Base-by-base conservation (phyloP, 192 early-diverging fungal genomes). In the Mortierella antarctica region DNA sequence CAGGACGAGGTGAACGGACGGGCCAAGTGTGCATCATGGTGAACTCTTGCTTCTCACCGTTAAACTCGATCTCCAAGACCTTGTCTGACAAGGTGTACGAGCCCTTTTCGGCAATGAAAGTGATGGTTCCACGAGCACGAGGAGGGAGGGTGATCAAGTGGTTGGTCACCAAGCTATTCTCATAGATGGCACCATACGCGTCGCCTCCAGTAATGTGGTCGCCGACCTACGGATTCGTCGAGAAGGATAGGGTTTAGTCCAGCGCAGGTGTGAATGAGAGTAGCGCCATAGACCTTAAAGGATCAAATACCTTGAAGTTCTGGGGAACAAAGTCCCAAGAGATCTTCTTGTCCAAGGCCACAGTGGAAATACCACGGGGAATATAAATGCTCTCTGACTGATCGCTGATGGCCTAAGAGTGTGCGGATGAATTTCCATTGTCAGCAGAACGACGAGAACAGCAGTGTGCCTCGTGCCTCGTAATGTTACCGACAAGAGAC, bases 11-110 rank as follows among this genome's bases (percentile, higher is more conserved):
- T 47, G 96, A 89, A 79, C 98, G 94, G 41, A 99, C 97, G 13
- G 98, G 97, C 98, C 98, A 99, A 51, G 91, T 83, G 78, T 99
- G 98, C 88, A 97, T 90, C 97, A 99, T 96, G 40, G 97, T 98
- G 89, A 93, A 91, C 79, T 95, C 87, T 39, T 91, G 87, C 73
- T 88, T 95, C 83, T 96, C 88, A n/a, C 96, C 98, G 78, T 96
- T 96, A 82, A 99, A 99, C 82, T 99, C 98, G 48, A 93, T 94
- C 86, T 98, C 97, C 21, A 99, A 84, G 12, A 99, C 92, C 57
- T 91, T 89, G 71, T 99, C 95, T 71, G 91, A 90, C 46, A 99
- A 88, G 40, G 93, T 94, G 89, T 99, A 99, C 47, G 88, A 89
- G 61, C 97, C 98, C 78, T 92, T 92, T 20, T 93, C 90, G 4